A percentile compares a stretch with the other conserved stretches of the same genome.
Evolutionary conservation across 768 basidiomycete genomes (phyloP).

Genomic region (Amylocystis lapponica): DNA sequence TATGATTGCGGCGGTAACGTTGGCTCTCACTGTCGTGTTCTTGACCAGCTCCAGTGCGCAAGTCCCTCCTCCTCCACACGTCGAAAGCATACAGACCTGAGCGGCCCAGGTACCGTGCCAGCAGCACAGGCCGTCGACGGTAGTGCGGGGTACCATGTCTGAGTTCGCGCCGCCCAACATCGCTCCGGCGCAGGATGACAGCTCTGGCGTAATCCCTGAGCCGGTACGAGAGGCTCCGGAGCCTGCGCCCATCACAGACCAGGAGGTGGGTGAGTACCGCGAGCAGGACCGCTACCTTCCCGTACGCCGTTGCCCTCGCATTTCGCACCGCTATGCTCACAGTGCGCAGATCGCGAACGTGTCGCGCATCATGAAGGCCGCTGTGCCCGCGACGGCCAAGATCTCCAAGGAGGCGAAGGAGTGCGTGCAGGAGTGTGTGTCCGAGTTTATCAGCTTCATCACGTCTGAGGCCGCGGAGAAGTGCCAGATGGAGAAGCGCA

Average conservation of each 20-base stretch:
- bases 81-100: too few relatives aligned
- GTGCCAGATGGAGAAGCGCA: slow-evolving; percentile 90
- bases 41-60: too few relatives aligned
- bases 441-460: slow-evolving; percentile 97
- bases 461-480: slow-evolving; percentile 96
- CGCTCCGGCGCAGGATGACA: slow-evolving; percentile 40
- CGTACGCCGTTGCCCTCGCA: slow-evolving; percentile 41
- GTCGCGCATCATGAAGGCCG: slow-evolving; percentile 93
- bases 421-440: slow-evolving; percentile 97
- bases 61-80: too few relatives aligned
- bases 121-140: too few relatives aligned
- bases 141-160: too few relatives aligned
- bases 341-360: slow-evolving; percentile 88
- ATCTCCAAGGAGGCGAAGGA: slow-evolving; percentile 98
- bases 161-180: slow-evolving; percentile 27
- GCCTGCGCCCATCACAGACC: slow-evolving; percentile 77
- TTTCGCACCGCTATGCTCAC: background rate
- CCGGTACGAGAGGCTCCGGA: slow-evolving; percentile 39
- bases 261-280: slow-evolving; percentile 89
- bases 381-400: slow-evolving; percentile 87
- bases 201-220: slow-evolving; percentile 22
- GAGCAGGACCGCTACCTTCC: slow-evolving; percentile 96
- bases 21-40: too few relatives aligned
- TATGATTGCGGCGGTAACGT: too few relatives aligned
- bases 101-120: too few relatives aligned